Evolutionary conservation across 2,329 filamentous ascomycete genomes (phyloP).

Genomic region (Arthrobotrys megalospora): DNA sequence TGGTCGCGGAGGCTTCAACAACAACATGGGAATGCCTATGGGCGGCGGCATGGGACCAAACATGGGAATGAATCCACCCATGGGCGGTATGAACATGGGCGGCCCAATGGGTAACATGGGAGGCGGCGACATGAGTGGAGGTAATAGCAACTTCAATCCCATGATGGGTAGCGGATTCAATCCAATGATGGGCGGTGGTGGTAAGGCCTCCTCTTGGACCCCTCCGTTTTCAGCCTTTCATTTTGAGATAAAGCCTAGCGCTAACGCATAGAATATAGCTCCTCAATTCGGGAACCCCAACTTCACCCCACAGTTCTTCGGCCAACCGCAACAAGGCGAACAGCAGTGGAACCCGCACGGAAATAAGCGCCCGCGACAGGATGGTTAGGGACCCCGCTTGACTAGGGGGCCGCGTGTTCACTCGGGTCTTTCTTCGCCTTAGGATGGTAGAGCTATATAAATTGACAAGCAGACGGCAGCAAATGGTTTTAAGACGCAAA

Average conservation of each 20-base stretch:
- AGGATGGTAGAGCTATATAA: conserved; percentile 25
- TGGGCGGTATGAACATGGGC: conserved; percentile 67
- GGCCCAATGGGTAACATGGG: conserved; percentile 68
- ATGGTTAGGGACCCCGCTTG: conserved; percentile 43
- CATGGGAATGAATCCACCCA: conserved; percentile 68
- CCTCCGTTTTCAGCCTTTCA: conserved; percentile 35
- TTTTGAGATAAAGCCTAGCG: conserved; percentile 1
- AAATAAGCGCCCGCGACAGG: conserved; percentile 61
- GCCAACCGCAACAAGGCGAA: conserved; percentile 51
- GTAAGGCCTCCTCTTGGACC: conserved; percentile 42
- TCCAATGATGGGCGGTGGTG: conserved; percentile 63
- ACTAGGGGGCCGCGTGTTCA: conserved; percentile 33
- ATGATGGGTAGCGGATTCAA: conserved; percentile 68
- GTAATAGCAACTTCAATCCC: conserved; percentile 69
- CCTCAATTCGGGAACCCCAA: conserved; percentile 58
- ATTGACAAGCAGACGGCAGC: conserved; percentile 25
- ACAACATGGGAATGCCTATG: conserved; percentile 69
- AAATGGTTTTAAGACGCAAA: neutral
- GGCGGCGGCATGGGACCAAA: conserved; percentile 74
- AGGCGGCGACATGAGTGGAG: conserved; percentile 74
- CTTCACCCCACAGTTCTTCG: conserved; percentile 55
- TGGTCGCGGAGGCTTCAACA: conserved; percentile 72
- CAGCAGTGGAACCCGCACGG: conserved; percentile 59
- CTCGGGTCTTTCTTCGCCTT: conserved; percentile 13
- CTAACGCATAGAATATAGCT: conserved; percentile 41